Evolutionary conservation across 768 basidiomycete species (phyloP).

Genomic region (Auricularia sp.): DNA sequence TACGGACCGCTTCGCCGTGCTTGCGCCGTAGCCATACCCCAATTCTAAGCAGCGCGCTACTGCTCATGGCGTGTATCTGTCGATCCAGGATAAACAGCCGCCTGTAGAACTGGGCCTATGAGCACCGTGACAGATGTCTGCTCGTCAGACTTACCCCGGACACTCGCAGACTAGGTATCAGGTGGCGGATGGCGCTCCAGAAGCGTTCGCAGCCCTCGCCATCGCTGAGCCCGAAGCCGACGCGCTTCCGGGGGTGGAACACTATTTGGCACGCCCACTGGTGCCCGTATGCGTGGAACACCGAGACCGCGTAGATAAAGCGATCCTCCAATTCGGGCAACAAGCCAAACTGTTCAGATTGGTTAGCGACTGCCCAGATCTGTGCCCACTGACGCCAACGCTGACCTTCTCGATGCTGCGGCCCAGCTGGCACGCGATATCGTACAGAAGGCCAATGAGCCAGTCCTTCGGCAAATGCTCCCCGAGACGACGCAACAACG

Average conservation of each 20-base stretch:
- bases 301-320: slow-evolving; percentile 23
- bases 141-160: slow-evolving; percentile 6
- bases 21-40: not conserved
- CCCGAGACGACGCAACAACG: slow-evolving; percentile 1
- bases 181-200: slow-evolving; percentile 4
- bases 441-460: slow-evolving; percentile 26
- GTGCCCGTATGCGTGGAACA: slow-evolving; percentile 32
- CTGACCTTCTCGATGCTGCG: slow-evolving; percentile 11
- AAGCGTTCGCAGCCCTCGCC: slow-evolving; percentile 11
- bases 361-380: not conserved
- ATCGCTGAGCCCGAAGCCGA: slow-evolving; percentile 11
- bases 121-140: not conserved
- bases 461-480: slow-evolving; percentile 10
- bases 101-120: not conserved
- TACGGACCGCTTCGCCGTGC: too few relatives aligned
- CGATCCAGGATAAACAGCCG: not conserved
- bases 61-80: not conserved
- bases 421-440: slow-evolving; percentile 29
- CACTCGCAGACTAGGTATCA: slow-evolving; percentile 5
- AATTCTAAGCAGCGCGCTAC: too few relatives aligned
- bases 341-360: slow-evolving; percentile 5
- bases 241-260: slow-evolving; percentile 24
- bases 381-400: not conserved
- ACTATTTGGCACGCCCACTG: slow-evolving; percentile 28
- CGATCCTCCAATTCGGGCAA: slow-evolving; percentile 11